Percentiles rank a stretch among this genome's conserved stretches.
phyloP scores from a whole-genome alignment of 2,329 filamentous ascomycete species.

The Verticillium dahliae region DNA sequence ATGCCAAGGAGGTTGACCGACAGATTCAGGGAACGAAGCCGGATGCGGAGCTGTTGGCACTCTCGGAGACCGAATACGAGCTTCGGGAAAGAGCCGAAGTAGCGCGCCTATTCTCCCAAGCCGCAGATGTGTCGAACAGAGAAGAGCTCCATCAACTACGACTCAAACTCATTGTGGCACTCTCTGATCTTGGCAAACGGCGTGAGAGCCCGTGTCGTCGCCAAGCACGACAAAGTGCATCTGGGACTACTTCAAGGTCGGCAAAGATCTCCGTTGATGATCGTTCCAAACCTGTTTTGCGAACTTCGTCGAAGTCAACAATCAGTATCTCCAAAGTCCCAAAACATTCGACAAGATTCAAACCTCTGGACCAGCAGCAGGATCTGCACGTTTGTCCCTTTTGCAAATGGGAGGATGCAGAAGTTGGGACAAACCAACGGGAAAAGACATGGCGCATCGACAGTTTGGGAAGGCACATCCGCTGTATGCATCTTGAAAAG shows the following conservation, averaged over 20 bases:
- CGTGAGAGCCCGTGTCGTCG: conserved; percentile 11
- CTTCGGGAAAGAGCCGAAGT: conserved; percentile 14
- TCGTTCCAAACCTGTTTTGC: not conserved
- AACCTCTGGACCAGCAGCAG: not conserved
- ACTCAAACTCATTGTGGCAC: conserved; percentile 10
- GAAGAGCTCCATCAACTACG: conserved; percentile 12
- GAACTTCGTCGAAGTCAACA: not conserved
- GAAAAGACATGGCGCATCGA: not conserved
- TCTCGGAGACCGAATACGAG: conserved; percentile 14
- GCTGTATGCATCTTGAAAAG: not conserved
- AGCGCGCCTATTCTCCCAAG: conserved; percentile 13
- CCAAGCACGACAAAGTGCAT: not conserved
- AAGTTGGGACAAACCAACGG: not conserved
- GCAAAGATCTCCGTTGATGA: not conserved
- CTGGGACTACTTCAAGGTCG: not conserved
- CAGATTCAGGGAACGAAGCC: conserved; percentile 14
- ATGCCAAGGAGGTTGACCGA: conserved; percentile 13
- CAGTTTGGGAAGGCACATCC: not conserved
- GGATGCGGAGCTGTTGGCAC: conserved; percentile 10
- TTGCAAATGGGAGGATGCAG: not conserved
- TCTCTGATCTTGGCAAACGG: conserved; percentile 10
- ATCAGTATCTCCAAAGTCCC: not conserved
- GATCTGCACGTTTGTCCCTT: not conserved
- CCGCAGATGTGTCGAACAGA: conserved; percentile 9
- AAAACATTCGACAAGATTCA: not conserved